phyloP scores from a whole-genome alignment of 257 asterid species.

The Solanum lignicaule region DNA sequence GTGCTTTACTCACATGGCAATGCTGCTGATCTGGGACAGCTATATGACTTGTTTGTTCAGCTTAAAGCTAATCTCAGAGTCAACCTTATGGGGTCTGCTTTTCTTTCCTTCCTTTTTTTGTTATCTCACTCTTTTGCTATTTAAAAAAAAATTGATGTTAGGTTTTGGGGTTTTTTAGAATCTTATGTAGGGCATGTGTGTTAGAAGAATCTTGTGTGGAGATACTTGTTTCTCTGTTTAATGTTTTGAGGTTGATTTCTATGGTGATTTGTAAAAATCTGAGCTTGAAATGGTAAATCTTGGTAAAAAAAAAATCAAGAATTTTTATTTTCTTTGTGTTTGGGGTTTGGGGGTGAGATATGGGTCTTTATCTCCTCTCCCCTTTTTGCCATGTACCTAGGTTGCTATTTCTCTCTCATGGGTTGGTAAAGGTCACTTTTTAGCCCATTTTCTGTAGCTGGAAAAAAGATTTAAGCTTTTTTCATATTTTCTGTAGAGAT shows the following conservation, averaged over 20 bases:
- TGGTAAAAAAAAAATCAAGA: not conserved
- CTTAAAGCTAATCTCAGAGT: constrained; percentile 94
- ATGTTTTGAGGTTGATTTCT: not conserved
- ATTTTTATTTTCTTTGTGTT: not conserved
- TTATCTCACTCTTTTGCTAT: not conserved
- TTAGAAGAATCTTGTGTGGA: not conserved
- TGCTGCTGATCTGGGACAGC: constrained; percentile 99
- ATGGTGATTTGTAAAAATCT: not conserved
- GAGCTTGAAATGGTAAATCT: not conserved
- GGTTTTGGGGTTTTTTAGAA: not conserved
- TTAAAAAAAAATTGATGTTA: not conserved
- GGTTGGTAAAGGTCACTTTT: constrained; percentile 19
- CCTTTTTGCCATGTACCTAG: not conserved
- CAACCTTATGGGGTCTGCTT: constrained; percentile 78
- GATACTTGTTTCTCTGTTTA: not conserved
- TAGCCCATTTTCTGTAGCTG: constrained; percentile 1
- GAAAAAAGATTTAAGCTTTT: not conserved
- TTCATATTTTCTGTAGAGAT: not conserved
- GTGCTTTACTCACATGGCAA: constrained; percentile 88
- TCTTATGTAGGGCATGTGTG: not conserved
- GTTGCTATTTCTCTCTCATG: constrained; percentile 2
- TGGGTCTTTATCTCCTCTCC: constrained; percentile 3
- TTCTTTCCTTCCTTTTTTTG: not conserved
- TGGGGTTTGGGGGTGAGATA: not conserved
- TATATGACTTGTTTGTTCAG: constrained; percentile 89